Percentiles rank a stretch among this genome's conserved stretches.
These are phyloP conservation scores for Suhomyces atakaporum DNA, from an alignment of 1,139 yeast species.

Conservation along the genomic window DNA sequence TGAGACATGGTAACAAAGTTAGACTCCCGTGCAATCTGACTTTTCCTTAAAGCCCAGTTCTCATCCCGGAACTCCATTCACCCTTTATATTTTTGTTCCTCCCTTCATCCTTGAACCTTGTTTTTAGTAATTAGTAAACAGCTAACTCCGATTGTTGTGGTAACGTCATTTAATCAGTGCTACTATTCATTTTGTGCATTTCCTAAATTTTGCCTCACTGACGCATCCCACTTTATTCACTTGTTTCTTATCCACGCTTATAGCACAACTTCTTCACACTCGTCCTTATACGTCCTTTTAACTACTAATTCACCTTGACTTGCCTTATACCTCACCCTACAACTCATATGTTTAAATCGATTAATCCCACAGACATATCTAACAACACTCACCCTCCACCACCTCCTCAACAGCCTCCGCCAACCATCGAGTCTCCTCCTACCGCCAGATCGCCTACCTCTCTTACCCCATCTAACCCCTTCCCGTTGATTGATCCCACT, in stretches of 20 bases:
- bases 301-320: not conserved
- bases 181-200: constrained; percentile 1
- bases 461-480: constrained; percentile 4
- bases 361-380: constrained; percentile 11
- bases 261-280: not conserved
- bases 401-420: constrained; percentile 11
- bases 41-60: too few relatives aligned
- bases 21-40: too few relatives aligned
- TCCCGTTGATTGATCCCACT: constrained; percentile 5
- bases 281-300: not conserved
- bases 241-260: not conserved
- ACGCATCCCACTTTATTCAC: not conserved
- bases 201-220: not conserved
- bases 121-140: constrained; percentile 7
- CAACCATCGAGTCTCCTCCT: constrained; percentile 1
- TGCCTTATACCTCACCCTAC: constrained; percentile 1
- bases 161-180: constrained; percentile 5
- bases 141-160: constrained; percentile 7
- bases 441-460: constrained; percentile 8
- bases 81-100: too few relatives aligned
- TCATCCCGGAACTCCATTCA: too few relatives aligned
- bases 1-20: too few relatives aligned
- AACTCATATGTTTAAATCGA: constrained; percentile 9
- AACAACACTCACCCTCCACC: constrained; percentile 14
- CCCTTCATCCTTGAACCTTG: too few relatives aligned